phyloP scores from a whole-genome alignment of 2,329 filamentous ascomycete genomes.

The Fusarium annulatum region DNA sequence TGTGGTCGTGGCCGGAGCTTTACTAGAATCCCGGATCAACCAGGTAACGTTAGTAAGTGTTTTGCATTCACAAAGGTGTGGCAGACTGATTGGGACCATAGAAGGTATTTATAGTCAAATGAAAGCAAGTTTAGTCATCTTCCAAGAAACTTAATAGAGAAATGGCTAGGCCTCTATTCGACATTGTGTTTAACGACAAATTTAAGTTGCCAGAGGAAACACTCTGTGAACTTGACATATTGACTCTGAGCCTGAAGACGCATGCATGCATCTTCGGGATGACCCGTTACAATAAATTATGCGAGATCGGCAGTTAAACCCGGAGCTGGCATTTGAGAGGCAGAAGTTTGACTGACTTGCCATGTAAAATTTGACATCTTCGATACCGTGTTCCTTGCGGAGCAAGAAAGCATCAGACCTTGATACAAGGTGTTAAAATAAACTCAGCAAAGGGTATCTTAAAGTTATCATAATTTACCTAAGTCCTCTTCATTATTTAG shows the following conservation, averaged over 20 bases:
- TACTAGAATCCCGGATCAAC: neutral
- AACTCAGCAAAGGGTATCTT: too few species aligned
- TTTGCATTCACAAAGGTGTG: neutral
- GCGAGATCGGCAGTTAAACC: neutral
- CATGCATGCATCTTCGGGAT: neutral
- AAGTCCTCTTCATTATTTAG: too few species aligned
- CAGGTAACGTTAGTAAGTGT: neutral
- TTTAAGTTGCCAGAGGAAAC: neutral
- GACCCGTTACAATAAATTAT: neutral
- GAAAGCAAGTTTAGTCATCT: too few species aligned
- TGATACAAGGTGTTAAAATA: too few species aligned
- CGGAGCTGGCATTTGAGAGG: neutral
- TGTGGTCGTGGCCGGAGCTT: neutral
- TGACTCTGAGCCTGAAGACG: neutral
- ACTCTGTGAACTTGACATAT: neutral
- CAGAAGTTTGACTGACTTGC: too few species aligned
- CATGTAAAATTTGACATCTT: neutral
- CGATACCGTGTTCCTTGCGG: too few species aligned
- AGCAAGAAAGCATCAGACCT: too few species aligned
- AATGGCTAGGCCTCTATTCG: neutral
- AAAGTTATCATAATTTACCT: too few species aligned
- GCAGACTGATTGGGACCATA: too few species aligned
- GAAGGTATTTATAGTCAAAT: neutral
- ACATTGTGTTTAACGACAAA: rapidly evolving
- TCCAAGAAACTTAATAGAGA: neutral